Base-by-base conservation (phyloP, 2,329 filamentous ascomycete species). In the Monosporascus sp. region DNA sequence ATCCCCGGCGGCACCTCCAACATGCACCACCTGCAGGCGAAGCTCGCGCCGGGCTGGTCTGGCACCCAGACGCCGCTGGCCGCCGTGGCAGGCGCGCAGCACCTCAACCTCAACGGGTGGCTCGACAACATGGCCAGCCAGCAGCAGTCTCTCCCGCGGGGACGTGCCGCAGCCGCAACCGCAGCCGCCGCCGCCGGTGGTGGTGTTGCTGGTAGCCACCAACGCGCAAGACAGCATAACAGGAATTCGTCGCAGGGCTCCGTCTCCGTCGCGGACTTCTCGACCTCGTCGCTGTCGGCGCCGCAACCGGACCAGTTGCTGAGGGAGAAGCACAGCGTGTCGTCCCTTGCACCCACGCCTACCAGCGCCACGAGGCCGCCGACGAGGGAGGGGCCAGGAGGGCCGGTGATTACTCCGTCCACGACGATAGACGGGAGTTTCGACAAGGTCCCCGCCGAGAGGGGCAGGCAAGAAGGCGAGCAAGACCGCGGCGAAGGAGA, bases 1-100 rank as follows among this genome's bases (percentile, higher is more conserved):
- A 80, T 87, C 46, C 79, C 87, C 5, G 87, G 88, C 53, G 87
- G 87, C 31, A 87, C 87, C 11, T 86, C 86, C 11, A 91, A 89
- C 61, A 78, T 93, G 63, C 86, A 87, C 68, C 94, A 93, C 70
- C 93, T 94, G 65, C 89, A 92, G 67, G 84, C 87, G 19, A 89
- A 91, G 60, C 77, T 93, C 5, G 82, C 85, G 8, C 79, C 81
- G 26, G 85, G 85, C 3, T 79, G 88, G 59, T 89, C 87, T 48
- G 89, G 89, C 26, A 85, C 87, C 14, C 86, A 89, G 57, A 93
- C 89, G 26, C 89, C 89, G 44, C 78, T 93, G 31, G 89, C 89
- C 7, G 88, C 89, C 49, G 86, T 92, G 48, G 88, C 88, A 20
- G 87, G 88, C 41, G 88, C 86, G 26, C 83, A 85, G 57, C 76